Conservation (phyloP, 1,284 basidiomycete genomes). For the Melanopsichium pennsylvanicum region DNA sequence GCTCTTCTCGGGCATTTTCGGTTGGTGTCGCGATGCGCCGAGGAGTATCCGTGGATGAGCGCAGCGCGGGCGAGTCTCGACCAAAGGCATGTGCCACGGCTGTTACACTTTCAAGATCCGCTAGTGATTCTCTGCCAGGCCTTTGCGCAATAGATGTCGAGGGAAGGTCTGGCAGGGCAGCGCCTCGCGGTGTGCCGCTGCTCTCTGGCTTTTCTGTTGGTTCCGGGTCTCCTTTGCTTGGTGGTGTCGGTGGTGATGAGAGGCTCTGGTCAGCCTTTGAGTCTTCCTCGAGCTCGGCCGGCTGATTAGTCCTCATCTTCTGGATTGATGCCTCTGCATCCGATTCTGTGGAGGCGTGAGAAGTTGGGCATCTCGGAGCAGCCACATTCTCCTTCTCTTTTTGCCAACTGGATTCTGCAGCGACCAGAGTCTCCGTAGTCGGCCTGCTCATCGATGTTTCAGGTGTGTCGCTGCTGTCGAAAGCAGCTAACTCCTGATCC, state of each 20-base stretch:
- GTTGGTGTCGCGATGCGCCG: conserved; percentile 16
- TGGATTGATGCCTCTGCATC: too few species aligned
- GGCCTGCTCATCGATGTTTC: not conserved
- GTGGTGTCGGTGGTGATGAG: conserved; percentile 11
- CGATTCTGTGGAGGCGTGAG: too few species aligned
- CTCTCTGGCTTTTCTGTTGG: conserved; percentile 6
- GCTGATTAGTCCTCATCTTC: too few species aligned
- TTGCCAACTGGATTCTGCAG: not conserved
- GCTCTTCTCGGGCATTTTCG: not conserved
- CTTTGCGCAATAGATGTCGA: conserved; percentile 9
- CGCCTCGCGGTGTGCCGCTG: too few species aligned
- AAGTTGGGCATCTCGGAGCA: not conserved
- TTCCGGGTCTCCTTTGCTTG: conserved; percentile 17
- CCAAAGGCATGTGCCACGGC: conserved; percentile 52
- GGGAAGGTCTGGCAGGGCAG: not conserved
- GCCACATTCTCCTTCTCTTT: not conserved
- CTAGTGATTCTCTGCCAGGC: conserved; percentile 23
- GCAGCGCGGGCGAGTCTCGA: conserved; percentile 33
- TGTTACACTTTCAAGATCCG: conserved; percentile 42
- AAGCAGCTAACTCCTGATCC: not conserved
- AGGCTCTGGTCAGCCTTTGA: not conserved
- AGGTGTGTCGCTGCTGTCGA: not conserved
- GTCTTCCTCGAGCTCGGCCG: not conserved
- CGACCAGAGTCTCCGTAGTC: conserved; percentile 1
- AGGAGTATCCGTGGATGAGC: conserved; percentile 23